phyloP scores from a whole-genome alignment of 768 basidiomycete genomes.

The Sarcomyxa edulis region DNA sequence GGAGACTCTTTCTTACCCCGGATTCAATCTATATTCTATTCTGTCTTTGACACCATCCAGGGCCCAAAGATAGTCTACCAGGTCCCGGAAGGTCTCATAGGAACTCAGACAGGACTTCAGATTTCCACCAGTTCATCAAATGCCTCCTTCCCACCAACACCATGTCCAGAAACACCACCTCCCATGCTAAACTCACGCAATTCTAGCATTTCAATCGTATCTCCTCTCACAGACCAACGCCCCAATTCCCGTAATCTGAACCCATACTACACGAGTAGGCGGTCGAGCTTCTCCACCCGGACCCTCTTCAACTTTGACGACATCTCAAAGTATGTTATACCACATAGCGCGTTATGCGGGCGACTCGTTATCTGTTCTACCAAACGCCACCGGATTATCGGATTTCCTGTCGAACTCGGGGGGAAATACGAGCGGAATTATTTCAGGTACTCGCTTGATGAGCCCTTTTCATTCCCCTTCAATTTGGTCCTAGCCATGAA shows the following conservation, averaged over 20 bases:
- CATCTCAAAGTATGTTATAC: constrained; percentile 93
- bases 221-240: constrained; percentile 39
- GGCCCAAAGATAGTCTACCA: constrained; percentile 92
- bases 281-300: constrained; percentile 43
- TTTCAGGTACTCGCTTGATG: constrained; percentile 64
- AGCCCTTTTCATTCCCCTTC: too few species aligned
- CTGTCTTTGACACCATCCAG: constrained; percentile 79
- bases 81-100: constrained; percentile 89
- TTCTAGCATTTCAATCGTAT: constrained; percentile 47
- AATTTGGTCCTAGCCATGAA: too few species aligned
- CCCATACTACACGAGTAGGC: constrained; percentile 43
- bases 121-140: constrained; percentile 12
- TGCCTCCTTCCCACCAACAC: constrained; percentile 33
- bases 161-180: constrained; percentile 25
- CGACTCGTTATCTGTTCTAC: constrained; percentile 86
- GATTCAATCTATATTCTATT: constrained; percentile 89
- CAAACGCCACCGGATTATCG: constrained; percentile 79
- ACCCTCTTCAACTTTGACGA: constrained; percentile 84
- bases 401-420: constrained; percentile 80
- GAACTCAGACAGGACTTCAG: constrained; percentile 29
- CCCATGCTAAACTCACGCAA: constrained; percentile 35
- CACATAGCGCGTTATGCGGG: constrained; percentile 78
- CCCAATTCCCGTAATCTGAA: constrained; percentile 35
- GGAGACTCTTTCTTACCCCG: constrained; percentile 72
- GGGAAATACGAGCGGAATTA: constrained; percentile 81